Conservation (phyloP, 1,284 basidiomycete species). For the Ustilago sp. region DNA sequence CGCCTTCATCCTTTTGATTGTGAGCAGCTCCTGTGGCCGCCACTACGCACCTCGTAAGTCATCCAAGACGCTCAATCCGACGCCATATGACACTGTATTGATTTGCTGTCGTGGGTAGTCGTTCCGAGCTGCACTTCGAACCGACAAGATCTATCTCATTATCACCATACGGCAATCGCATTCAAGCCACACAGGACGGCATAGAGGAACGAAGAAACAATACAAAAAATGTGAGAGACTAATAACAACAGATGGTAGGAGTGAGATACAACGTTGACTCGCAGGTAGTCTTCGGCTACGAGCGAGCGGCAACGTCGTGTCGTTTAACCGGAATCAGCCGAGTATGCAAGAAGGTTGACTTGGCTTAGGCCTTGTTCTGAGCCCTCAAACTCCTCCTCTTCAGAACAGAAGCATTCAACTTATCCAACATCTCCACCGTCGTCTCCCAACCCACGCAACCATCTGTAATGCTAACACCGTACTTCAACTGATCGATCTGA, state of each 20-base stretch:
- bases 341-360: neutral
- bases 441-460: slow-evolving; percentile 91
- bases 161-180: no score
- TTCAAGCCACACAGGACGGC: no score
- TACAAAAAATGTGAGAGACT: slow-evolving; percentile 3
- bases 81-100: no score
- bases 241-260: neutral
- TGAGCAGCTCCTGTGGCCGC: no score
- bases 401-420: slow-evolving; percentile 65
- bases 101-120: no score
- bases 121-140: no score
- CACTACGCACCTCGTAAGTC: no score
- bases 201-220: neutral
- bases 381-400: slow-evolving; percentile 31
- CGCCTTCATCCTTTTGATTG: no score
- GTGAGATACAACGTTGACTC: neutral
- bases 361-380: slow-evolving; percentile 20
- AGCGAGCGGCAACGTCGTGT: neutral
- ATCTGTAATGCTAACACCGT: slow-evolving; percentile 69
- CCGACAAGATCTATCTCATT: no score
- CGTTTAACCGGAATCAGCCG: neutral
- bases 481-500: slow-evolving; percentile 59
- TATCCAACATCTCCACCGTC: slow-evolving; percentile 72
- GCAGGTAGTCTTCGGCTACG: neutral
- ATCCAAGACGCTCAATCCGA: no score